Evolutionary conservation across 1,139 yeast genomes (phyloP).

Genomic region (Pichia kudriavzevii): DNA sequence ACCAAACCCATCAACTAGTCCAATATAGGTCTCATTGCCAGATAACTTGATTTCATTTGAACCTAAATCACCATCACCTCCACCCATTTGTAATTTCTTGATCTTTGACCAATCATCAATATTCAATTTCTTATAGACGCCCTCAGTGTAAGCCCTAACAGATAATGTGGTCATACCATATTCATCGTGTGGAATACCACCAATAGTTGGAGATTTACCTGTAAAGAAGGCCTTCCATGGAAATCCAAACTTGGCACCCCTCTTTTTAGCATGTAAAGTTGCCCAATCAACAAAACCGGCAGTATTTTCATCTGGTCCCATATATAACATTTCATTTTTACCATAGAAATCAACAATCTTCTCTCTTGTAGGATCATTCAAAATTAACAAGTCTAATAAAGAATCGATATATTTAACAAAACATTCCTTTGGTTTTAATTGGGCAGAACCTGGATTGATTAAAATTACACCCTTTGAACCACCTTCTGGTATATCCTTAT

Average conservation of each 20-base stretch:
- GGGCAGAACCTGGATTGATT: constrained; percentile 73
- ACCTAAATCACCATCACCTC: constrained; percentile 98
- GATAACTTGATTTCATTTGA: constrained; percentile 89
- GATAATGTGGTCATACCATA: constrained; percentile 97
- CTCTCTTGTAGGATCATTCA: constrained; percentile 63
- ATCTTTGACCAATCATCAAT: constrained; percentile 50
- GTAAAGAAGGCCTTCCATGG: constrained; percentile 98
- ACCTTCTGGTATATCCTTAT: constrained; percentile 98
- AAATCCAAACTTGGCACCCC: constrained; percentile 92
- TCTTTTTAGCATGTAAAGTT: constrained; percentile 82
- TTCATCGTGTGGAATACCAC: constrained; percentile 98
- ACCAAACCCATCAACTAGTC: constrained; percentile 93
- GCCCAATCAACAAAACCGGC: constrained; percentile 98
- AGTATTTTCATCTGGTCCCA: constrained; percentile 99
- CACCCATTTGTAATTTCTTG: constrained; percentile 91
- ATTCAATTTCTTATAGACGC: constrained; percentile 70
- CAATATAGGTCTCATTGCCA: constrained; percentile 70
- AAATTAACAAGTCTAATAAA: constrained; percentile 72
- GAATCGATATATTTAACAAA: constrained; percentile 92
- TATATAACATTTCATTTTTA: constrained; percentile 81
- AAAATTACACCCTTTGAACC: constrained; percentile 97
- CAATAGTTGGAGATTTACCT: constrained; percentile 85
- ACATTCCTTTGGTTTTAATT: constrained; percentile 75
- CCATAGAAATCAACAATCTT: constrained; percentile 77
- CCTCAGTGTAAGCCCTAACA: constrained; percentile 87